phyloP scores from a whole-genome alignment of 306 rosid species.

The Malus sieversii region DNA sequence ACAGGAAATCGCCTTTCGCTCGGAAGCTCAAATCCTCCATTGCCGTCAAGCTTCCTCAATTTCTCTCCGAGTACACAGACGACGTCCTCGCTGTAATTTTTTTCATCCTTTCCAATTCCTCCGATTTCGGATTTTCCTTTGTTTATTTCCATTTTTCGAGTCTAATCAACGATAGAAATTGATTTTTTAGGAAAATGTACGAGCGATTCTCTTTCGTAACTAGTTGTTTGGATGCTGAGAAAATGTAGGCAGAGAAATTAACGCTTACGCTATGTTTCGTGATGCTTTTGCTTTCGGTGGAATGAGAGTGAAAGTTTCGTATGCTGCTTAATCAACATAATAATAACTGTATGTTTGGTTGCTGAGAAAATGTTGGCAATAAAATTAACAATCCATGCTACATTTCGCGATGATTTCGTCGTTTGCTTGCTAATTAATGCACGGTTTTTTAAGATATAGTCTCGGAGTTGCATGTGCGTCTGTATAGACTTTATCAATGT shows the following conservation, averaged over 20 bases:
- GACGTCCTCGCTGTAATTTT: constrained; percentile 14
- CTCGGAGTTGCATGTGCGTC: neutral
- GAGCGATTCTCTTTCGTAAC: neutral
- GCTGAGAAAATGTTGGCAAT: neutral
- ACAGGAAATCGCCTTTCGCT: constrained; percentile 3
- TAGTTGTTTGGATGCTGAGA: neutral
- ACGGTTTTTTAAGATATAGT: neutral
- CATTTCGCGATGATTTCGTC: neutral
- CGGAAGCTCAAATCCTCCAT: constrained; percentile 13
- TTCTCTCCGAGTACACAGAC: constrained; percentile 11
- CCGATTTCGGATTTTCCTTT: neutral
- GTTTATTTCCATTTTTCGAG: neutral
- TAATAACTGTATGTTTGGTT: neutral
- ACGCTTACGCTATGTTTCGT: neutral
- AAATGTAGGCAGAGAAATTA: neutral
- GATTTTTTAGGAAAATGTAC: neutral
- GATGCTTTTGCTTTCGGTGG: neutral
- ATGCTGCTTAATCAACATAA: neutral
- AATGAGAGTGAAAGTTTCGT: neutral
- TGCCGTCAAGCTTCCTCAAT: constrained; percentile 15
- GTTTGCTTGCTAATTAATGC: neutral
- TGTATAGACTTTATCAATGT: neutral
- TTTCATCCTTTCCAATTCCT: neutral
- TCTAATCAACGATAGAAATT: neutral
- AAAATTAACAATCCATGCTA: neutral